phyloP scores from a whole-genome alignment of 495 filamentous ascomycete species.

The Trichoderma parareesei region DNA sequence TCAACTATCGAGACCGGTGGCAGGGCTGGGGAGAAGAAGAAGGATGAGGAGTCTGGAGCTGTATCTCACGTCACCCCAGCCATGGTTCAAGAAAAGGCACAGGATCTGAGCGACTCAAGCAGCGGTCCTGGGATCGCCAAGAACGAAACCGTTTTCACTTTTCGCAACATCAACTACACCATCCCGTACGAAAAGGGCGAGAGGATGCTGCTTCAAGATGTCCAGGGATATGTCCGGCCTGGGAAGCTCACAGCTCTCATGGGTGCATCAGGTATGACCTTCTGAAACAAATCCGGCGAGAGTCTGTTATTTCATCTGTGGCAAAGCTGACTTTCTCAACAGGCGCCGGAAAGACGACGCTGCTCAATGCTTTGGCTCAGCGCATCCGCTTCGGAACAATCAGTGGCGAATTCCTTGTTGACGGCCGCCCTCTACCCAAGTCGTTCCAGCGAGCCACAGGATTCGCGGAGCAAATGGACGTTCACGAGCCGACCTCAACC shows the following conservation, averaged over 20 bases:
- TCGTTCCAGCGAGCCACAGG: constrained; percentile 67
- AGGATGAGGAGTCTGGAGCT: constrained; percentile 19
- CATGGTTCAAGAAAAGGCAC: constrained; percentile 11
- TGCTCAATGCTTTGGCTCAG: constrained; percentile 61
- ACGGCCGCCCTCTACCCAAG: constrained; percentile 54
- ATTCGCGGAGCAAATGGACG: constrained; percentile 70
- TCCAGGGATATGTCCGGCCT: constrained; percentile 63
- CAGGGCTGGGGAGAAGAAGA: constrained; percentile 10
- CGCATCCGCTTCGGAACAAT: constrained; percentile 52
- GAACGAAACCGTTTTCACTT: constrained; percentile 53
- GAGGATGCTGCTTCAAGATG: constrained; percentile 50
- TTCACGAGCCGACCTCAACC: constrained; percentile 59
- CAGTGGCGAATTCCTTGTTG: constrained; percentile 45
- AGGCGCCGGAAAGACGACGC: constrained; percentile 65
- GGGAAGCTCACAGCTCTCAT: constrained; percentile 36
- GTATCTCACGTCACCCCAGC: constrained; percentile 11
- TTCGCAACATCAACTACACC: constrained; percentile 59
- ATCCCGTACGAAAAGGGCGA: constrained; percentile 56
- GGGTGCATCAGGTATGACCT: constrained; percentile 65
- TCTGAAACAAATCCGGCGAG: not conserved
- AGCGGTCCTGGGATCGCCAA: constrained; percentile 16
- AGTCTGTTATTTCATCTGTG: too few relatives aligned
- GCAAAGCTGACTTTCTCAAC: constrained; percentile 49
- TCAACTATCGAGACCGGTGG: constrained; percentile 23
- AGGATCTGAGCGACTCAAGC: constrained; percentile 11